Base-by-base conservation (phyloP, 495 filamentous ascomycete genomes). In the Xylona heveae region DNA sequence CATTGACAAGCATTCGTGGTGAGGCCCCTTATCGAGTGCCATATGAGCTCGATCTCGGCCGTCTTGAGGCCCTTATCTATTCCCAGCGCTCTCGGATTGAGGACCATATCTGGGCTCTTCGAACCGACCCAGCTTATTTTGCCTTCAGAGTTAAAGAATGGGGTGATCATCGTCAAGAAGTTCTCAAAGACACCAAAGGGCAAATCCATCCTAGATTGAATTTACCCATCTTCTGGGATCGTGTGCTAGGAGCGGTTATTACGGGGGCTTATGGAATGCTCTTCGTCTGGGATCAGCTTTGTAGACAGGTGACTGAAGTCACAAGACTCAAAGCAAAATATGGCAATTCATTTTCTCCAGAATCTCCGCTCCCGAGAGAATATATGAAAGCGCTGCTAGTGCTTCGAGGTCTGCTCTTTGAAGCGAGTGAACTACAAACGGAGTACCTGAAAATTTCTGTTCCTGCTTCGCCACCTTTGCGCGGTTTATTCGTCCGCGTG, bases 111-210 rank as follows among this genome's bases (percentile, higher is more conserved):
- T 62, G 55, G 57, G 36, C 51, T 1, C 40, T 70, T 23, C 52
- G 66, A n/a, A 64, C 68, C 32, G 62, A 71, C 40, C 64, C 66
- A 0, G 47, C 34, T 4, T 72, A 67, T 37, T 68, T 71, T 28
- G 40, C 40, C 3, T 43, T 47, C 4, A 19, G 35, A 9, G 2
- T 65, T 0, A 33, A 30, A 4, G 49, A 60, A 0, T 33, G 28
- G 6, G 42, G 37, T 17, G 62, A 66, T 10, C 62, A 68, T 42
- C 42, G 51, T 3, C 32, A 43, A 5, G 55, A 62, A 22, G 24
- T 43, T 12, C 2, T 64, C 1, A 40, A 30, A 3, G 56, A 59
- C 33, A 28, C 19, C 0, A 24, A 42, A 15, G 48, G 50, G 2
- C 38, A 48, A 0, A 6, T 19, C 0, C 50, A 58, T 36, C 51